Percentiles rank a stretch among this genome's conserved stretches.
phyloP scores from a whole-genome alignment of 164 flowering plant species.

The Chimonanthus salicifolius region DNA sequence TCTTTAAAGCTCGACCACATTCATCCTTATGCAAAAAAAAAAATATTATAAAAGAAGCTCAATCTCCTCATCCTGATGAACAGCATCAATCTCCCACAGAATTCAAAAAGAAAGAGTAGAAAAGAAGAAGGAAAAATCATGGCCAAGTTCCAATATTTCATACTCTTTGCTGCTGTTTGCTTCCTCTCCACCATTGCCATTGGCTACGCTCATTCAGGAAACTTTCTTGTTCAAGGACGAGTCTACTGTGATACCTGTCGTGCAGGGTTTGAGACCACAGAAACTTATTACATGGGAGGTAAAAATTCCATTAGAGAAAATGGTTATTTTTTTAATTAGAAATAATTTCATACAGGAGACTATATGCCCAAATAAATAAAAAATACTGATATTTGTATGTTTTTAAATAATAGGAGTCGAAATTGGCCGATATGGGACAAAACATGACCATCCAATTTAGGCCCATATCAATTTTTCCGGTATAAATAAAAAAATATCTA shows the following conservation, averaged over 20 bases:
- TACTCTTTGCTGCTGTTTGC: slow-evolving; percentile 26
- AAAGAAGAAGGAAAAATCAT: background rate
- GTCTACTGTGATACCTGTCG: slow-evolving; percentile 68
- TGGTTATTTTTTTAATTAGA: too few relatives aligned
- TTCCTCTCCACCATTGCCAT: slow-evolving; percentile 35
- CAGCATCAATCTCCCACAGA: too few relatives aligned
- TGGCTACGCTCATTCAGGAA: slow-evolving; percentile 15
- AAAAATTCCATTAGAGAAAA: background rate
- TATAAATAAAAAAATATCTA: too few relatives aligned
- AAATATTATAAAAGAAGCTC: background rate
- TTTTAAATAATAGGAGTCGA: too few relatives aligned
- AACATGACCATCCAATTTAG: too few relatives aligned
- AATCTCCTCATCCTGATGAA: too few relatives aligned
- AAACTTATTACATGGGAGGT: slow-evolving; percentile 47
- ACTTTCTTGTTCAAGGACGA: slow-evolving; percentile 36
- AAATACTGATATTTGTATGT: too few relatives aligned
- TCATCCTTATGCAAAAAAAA: background rate
- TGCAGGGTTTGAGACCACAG: slow-evolving; percentile 59
- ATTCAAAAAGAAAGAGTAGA: background rate
- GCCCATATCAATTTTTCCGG: too few relatives aligned
- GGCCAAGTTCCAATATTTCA: background rate
- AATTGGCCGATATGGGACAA: too few relatives aligned
- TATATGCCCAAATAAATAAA: too few relatives aligned
- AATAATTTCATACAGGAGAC: too few relatives aligned
- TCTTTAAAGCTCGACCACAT: background rate